These are phyloP conservation scores for Ophiostoma tasmaniense DNA, from an alignment of 2,329 filamentous ascomycete genomes.

Conservation along the genomic window DNA sequence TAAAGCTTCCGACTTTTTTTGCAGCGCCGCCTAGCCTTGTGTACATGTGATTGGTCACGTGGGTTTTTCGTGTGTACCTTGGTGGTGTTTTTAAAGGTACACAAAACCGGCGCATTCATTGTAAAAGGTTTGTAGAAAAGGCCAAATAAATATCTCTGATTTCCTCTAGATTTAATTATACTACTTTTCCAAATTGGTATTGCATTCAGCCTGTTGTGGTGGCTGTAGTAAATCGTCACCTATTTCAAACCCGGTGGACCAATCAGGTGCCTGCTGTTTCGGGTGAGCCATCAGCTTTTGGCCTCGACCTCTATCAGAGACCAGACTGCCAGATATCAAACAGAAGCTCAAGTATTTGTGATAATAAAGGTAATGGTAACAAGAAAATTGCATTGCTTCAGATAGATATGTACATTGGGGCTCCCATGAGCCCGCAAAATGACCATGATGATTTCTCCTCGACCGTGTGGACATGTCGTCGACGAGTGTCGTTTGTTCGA, in stretches of 20 bases:
- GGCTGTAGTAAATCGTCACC: neutral
- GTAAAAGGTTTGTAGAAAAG: neutral
- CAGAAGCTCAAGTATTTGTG: no score
- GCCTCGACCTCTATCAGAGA: neutral
- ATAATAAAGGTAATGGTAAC: neutral
- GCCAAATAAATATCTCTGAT: neutral
- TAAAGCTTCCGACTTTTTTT: slow-evolving; percentile 3
- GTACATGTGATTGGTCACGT: neutral
- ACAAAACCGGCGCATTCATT: neutral
- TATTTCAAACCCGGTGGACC: slow-evolving; percentile 14
- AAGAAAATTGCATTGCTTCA: slow-evolving; percentile 12
- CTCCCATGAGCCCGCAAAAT: neutral
- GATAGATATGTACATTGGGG: slow-evolving; percentile 18
- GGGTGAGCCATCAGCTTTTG: slow-evolving; percentile 18
- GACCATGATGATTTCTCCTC: neutral
- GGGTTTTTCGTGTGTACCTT: neutral
- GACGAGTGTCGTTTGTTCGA: neutral
- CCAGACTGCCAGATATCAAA: neutral
- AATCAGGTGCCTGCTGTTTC: slow-evolving; percentile 20
- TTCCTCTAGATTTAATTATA: neutral
- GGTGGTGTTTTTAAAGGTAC: neutral
- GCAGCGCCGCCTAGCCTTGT: neutral
- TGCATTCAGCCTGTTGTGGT: neutral
- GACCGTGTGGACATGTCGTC: neutral
- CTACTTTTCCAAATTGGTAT: neutral